Evolutionary conservation across 495 filamentous ascomycete species (phyloP).

Genomic region (Tuber microsphaerosporum): DNA sequence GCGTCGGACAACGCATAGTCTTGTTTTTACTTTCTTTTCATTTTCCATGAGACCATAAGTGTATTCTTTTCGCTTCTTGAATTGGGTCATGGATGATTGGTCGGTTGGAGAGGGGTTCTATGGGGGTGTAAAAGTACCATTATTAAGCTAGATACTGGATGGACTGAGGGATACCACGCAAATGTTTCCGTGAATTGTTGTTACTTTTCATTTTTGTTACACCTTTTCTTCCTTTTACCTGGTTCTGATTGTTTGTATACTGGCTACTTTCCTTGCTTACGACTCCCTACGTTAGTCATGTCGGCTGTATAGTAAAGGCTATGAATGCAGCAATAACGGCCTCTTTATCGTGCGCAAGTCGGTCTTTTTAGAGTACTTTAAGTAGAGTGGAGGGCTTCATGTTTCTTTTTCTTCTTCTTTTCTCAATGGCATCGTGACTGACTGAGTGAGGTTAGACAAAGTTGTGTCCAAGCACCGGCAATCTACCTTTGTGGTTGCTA

Average conservation of each 20-base stretch:
- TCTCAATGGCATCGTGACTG: not conserved
- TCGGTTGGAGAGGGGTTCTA: not conserved
- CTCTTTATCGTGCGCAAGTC: not conserved
- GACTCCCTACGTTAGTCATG: not conserved
- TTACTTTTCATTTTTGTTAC: not conserved
- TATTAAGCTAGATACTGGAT: not conserved
- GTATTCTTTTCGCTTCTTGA: not conserved
- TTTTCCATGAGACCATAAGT: not conserved
- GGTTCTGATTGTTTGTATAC: not conserved
- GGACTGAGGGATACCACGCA: not conserved
- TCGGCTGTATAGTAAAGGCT: not conserved
- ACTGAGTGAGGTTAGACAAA: not conserved
- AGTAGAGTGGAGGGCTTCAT: not conserved
- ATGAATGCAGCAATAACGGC: not conserved
- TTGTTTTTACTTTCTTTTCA: conserved; percentile 37
- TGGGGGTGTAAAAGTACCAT: not conserved
- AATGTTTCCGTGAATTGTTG: not conserved
- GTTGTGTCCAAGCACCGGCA: not conserved
- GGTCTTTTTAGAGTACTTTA: not conserved
- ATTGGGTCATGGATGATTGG: not conserved
- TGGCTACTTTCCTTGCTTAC: not conserved
- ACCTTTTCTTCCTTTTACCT: not conserved
- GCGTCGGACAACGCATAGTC: conserved; percentile 22
- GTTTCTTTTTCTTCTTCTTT: not conserved
- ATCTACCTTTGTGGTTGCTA: not conserved